These are phyloP conservation scores for Oryza brachyantha DNA, from an alignment of 176 grass and related monocot species.

Conservation along the genomic window DNA sequence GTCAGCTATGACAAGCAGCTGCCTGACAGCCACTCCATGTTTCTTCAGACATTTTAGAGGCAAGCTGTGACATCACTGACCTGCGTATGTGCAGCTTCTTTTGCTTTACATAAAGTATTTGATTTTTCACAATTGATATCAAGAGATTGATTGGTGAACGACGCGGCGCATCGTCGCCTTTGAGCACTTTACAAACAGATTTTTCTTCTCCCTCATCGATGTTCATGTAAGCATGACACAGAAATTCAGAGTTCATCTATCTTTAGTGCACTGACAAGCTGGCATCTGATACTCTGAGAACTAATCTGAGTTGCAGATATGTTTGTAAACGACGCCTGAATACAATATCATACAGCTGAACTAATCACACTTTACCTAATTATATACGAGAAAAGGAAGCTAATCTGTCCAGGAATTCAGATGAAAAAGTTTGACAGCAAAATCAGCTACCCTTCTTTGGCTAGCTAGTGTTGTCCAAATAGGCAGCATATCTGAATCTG, in stretches of 20 bases:
- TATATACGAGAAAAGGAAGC: background rate
- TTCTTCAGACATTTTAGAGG: slow-evolving; percentile 34
- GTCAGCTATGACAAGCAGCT: slow-evolving; percentile 10
- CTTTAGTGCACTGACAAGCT: background rate
- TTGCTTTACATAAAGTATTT: slow-evolving; percentile 30
- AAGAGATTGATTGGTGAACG: slow-evolving; percentile 34
- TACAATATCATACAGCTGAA: background rate
- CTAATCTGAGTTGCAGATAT: background rate
- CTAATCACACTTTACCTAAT: slow-evolving; percentile 14
- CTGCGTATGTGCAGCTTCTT: slow-evolving; percentile 26
- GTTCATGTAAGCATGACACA: slow-evolving; percentile 1
- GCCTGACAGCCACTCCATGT: slow-evolving; percentile 7
- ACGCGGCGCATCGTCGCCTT: slow-evolving; percentile 44
- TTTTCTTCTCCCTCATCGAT: slow-evolving; percentile 18
- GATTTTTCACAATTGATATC: slow-evolving; percentile 6
- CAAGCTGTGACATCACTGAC: slow-evolving; percentile 43
- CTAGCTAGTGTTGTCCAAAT: slow-evolving; percentile 59
- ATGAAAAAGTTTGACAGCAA: slow-evolving; percentile 21
- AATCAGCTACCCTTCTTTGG: slow-evolving; percentile 24
- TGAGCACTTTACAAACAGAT: slow-evolving; percentile 26
- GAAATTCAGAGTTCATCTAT: slow-evolving; percentile 15
- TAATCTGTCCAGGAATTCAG: background rate
- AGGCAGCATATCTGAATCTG: slow-evolving; percentile 49
- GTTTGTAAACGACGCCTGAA: background rate
- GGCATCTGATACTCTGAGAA: slow-evolving; percentile 21